phyloP scores from a whole-genome alignment of 805 yeast genomes.

The Candida easanensis region DNA sequence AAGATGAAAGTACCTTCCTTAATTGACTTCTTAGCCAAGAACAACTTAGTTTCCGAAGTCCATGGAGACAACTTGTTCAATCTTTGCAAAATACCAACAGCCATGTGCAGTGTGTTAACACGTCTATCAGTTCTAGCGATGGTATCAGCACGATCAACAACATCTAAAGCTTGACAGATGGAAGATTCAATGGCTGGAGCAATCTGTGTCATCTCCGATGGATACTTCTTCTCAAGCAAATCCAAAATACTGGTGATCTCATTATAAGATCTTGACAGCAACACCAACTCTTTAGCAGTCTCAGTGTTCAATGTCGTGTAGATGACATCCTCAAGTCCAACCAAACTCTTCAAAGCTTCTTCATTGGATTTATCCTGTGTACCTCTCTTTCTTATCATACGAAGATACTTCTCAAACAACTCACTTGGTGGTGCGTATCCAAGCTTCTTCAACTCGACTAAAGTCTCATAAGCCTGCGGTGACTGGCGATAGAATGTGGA shows the following conservation, averaged over 20 bases:
- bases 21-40: constrained; percentile 2
- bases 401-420: constrained; percentile 5
- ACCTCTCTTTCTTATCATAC: background rate
- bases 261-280: constrained; percentile 1
- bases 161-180: background rate
- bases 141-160: background rate
- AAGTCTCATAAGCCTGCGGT: background rate
- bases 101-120: constrained; percentile 1
- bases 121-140: too few relatives aligned
- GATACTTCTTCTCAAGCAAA: constrained; percentile 7
- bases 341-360: background rate
- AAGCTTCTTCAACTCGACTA: background rate
- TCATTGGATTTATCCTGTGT: background rate
- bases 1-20: constrained; percentile 9
- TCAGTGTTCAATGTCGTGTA: constrained; percentile 6
- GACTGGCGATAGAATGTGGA: constrained; percentile 3
- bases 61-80: constrained; percentile 1
- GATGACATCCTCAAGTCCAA: constrained; percentile 12
- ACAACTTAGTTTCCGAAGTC: constrained; percentile 3
- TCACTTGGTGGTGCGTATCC: constrained; percentile 1
- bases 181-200: background rate
- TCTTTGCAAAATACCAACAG: constrained; percentile 10
- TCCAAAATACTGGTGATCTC: constrained; percentile 15
- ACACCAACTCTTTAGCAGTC: constrained; percentile 1
- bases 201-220: background rate